Evolutionary conservation across 2,329 filamentous ascomycete species (phyloP).

Genomic region (Hypoxylon sp.): DNA sequence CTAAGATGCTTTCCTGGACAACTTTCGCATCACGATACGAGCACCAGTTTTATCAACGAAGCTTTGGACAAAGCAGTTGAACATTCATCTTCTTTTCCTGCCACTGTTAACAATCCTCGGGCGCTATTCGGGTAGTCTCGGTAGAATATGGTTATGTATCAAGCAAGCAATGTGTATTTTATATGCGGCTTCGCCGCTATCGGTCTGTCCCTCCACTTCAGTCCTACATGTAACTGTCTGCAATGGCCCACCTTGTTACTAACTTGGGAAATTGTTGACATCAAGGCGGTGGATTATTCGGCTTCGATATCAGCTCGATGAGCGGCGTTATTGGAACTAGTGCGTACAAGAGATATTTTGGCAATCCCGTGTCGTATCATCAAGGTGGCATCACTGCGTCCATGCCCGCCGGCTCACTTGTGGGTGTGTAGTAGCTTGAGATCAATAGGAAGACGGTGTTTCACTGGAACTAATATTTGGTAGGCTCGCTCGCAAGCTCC

Average conservation of each 20-base stretch:
- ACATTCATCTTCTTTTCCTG: background rate
- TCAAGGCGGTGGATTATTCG: conserved; percentile 78
- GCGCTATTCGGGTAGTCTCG: background rate
- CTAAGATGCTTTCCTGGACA: background rate
- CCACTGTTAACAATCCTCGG: background rate
- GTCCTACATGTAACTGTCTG: background rate
- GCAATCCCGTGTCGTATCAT: conserved; percentile 68
- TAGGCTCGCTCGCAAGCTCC: conserved; percentile 64
- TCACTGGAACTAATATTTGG: background rate
- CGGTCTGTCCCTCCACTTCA: conserved; percentile 58
- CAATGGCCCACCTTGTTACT: conserved; percentile 2
- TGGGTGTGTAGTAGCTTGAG: conserved; percentile 59
- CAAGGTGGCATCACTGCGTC: conserved; percentile 81
- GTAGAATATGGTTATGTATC: conserved; percentile 55
- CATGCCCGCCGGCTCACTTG: conserved; percentile 80
- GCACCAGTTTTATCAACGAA: background rate
- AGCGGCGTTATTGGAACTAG: conserved; percentile 75
- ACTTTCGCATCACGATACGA: background rate
- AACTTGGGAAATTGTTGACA: background rate
- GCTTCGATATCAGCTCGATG: conserved; percentile 85
- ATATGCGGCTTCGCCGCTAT: conserved; percentile 75
- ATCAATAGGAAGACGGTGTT: background rate
- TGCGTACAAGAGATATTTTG: conserved; percentile 80
- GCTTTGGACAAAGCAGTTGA: background rate
- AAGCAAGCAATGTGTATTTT: conserved; percentile 68